Percentiles rank a stretch among this genome's conserved stretches.
phyloP scores from a whole-genome alignment of 2,329 filamentous ascomycete species.

The Colletotrichum salicis region DNA sequence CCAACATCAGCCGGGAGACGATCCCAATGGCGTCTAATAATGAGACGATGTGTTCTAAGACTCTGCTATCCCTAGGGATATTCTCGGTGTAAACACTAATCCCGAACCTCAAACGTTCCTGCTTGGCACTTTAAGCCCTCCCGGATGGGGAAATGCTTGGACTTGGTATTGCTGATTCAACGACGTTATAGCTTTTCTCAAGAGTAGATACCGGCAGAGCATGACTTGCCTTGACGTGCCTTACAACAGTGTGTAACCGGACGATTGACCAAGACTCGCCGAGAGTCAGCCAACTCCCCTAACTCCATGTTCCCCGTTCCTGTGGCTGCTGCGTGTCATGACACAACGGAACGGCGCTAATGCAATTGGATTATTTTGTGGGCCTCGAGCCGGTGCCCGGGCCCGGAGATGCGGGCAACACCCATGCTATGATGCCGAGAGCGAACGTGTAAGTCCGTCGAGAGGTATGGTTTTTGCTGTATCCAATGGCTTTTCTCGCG shows the following conservation, averaged over 20 bases:
- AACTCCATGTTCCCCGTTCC: neutral
- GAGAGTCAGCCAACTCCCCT: constrained; percentile 45
- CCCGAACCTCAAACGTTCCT: neutral
- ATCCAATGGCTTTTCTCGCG: neutral
- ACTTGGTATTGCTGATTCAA: neutral
- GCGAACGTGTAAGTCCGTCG: neutral
- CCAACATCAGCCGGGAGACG: neutral
- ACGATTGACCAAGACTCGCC: neutral
- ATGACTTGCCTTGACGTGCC: neutral
- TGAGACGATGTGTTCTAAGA: too few relatives aligned
- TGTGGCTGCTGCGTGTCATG: neutral
- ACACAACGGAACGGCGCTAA: constrained; percentile 1
- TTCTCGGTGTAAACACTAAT: too few relatives aligned
- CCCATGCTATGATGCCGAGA: neutral
- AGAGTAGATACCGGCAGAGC: too few relatives aligned
- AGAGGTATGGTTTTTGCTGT: neutral
- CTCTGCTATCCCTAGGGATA: too few relatives aligned
- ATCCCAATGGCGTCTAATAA: too few relatives aligned
- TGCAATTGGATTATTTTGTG: constrained; percentile 18
- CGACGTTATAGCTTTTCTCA: neutral
- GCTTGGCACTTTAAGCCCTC: neutral
- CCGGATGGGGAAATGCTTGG: neutral
- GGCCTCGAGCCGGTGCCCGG: neutral
- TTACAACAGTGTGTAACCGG: neutral
- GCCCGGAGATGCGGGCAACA: neutral